Conservation (phyloP, 805 yeast species). For the Saccharomycopsis sp. region DNA sequence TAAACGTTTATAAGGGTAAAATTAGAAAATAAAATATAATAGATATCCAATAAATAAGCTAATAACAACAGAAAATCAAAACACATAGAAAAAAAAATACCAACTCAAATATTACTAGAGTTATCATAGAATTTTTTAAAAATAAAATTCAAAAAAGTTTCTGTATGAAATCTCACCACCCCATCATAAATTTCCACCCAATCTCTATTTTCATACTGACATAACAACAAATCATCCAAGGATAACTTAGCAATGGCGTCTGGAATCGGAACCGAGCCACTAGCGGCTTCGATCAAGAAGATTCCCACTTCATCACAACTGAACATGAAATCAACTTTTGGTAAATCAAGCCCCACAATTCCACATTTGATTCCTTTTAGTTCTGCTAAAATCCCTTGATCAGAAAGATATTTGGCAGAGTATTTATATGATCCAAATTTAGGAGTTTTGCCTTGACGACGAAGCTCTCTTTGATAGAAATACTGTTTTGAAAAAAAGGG, state of each 20-base stretch:
- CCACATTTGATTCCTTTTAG: conserved; percentile 47
- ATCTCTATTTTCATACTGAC: conserved; percentile 46
- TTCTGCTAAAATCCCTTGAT: conserved; percentile 55
- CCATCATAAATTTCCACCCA: conserved; percentile 54
- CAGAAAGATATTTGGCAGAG: conserved; percentile 64
- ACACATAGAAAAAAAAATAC: too few species aligned
- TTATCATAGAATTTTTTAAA: conserved; percentile 55
- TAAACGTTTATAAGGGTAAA: too few species aligned
- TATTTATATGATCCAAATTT: conserved; percentile 72
- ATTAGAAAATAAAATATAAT: too few species aligned
- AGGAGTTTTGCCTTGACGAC: conserved; percentile 55
- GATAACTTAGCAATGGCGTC: conserved; percentile 49
- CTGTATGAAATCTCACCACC: conserved; percentile 57
- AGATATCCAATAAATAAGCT: too few species aligned
- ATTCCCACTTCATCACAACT: conserved; percentile 64
- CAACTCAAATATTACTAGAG: too few species aligned
- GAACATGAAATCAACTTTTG: conserved; percentile 64
- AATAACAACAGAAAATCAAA: too few species aligned
- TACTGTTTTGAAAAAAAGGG: conserved; percentile 59
- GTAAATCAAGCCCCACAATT: conserved; percentile 20
- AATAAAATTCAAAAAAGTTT: conserved; percentile 57
- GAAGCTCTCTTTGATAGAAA: conserved; percentile 62
- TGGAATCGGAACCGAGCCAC: conserved; percentile 33
- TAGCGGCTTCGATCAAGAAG: conserved; percentile 66
- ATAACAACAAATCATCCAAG: conserved; percentile 48